phyloP scores from a whole-genome alignment of 2,329 filamentous ascomycete species.

The Scedosporium boydii region DNA sequence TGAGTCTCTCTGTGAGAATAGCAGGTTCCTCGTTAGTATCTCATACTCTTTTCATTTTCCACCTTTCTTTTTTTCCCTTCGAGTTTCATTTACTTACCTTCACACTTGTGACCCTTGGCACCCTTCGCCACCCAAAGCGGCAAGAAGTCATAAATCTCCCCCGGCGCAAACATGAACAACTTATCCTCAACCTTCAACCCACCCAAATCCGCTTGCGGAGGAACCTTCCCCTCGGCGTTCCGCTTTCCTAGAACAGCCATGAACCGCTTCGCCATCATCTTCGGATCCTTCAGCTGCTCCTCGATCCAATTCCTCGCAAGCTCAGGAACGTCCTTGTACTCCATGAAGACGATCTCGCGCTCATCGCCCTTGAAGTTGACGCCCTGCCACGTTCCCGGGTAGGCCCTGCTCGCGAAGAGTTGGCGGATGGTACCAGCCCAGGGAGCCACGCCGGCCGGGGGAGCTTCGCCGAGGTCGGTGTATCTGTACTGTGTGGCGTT shows the following conservation, averaged over 20 bases:
- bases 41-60: too few species aligned
- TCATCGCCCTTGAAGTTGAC: slow-evolving; percentile 40
- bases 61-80: too few species aligned
- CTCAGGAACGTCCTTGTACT: slow-evolving; percentile 30
- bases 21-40: too few species aligned
- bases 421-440: slow-evolving; percentile 29
- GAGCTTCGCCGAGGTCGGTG: slow-evolving; percentile 27
- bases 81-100: slow-evolving; percentile 21
- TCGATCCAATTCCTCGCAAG: slow-evolving; percentile 38
- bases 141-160: slow-evolving; percentile 37
- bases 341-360: slow-evolving; percentile 38
- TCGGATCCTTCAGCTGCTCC: slow-evolving; percentile 23
- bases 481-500: slow-evolving; percentile 30
- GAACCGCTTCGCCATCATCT: slow-evolving; percentile 24
- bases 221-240: slow-evolving; percentile 25
- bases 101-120: slow-evolving; percentile 22
- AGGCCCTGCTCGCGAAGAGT: slow-evolving; percentile 28
- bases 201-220: slow-evolving; percentile 16
- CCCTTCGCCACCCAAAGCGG: slow-evolving; percentile 38
- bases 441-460: slow-evolving; percentile 27
- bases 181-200: slow-evolving; percentile 13
- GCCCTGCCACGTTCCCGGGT: slow-evolving; percentile 43
- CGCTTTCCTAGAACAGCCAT: slow-evolving; percentile 25
- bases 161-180: slow-evolving; percentile 41
- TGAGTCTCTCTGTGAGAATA: background rate